Evolutionary conservation across 371 early-diverging fungal species (phyloP).

Genomic region (Capillidium heterosporum): DNA sequence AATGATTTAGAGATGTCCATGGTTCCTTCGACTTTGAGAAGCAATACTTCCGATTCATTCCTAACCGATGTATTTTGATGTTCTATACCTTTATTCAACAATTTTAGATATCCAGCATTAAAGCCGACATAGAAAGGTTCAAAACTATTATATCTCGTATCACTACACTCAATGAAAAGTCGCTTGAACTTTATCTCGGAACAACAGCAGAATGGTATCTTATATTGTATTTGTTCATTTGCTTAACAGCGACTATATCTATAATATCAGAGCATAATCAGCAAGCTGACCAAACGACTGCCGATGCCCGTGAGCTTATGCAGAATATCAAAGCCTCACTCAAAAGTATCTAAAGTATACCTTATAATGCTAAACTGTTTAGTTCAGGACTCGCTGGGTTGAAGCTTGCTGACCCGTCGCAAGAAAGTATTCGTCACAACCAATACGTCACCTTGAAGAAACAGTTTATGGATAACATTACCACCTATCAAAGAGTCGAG

Average conservation of each 20-base stretch:
- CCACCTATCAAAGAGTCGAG: conserved; percentile 63
- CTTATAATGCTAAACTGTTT: not conserved
- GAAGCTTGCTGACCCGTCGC: not conserved
- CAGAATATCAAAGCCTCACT: conserved; percentile 1
- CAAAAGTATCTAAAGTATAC: not conserved
- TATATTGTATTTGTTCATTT: not conserved
- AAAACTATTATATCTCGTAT: not conserved
- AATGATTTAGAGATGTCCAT: not conserved
- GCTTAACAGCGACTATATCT: not conserved
- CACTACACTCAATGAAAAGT: not conserved
- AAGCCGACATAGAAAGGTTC: not conserved
- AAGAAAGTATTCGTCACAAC: not conserved
- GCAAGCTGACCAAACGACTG: not conserved
- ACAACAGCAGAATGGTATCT: not conserved
- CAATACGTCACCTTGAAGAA: conserved; percentile 20
- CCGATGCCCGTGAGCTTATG: not conserved
- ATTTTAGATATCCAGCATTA: not conserved
- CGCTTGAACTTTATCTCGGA: not conserved
- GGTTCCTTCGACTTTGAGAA: not conserved
- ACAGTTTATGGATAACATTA: conserved; percentile 64
- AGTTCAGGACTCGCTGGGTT: not conserved
- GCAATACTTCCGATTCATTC: not conserved
- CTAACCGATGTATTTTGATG: not conserved
- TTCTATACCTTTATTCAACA: not conserved
- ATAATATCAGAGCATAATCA: not conserved